Evolutionary conservation across 1,284 basidiomycete genomes (phyloP).

Genomic region (Pseudozyma tsukubaensis): DNA sequence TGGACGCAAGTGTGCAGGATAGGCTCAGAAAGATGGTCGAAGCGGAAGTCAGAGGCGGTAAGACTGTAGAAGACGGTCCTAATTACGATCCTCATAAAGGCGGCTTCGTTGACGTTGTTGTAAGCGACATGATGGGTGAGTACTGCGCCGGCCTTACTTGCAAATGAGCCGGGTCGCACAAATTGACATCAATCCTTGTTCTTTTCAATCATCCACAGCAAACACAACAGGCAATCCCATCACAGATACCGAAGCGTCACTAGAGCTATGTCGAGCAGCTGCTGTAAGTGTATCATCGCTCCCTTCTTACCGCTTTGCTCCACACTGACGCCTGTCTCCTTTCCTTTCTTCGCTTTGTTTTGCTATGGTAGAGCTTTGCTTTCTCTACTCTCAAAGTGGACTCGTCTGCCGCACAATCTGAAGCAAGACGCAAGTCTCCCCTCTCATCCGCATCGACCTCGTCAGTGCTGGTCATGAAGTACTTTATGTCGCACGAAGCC

Average conservation of each 20-base stretch:
- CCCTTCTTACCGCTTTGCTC: background rate
- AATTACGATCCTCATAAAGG: background rate
- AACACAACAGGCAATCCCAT: constrained; percentile 51
- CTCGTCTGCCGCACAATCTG: background rate
- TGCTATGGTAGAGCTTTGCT: constrained; percentile 23
- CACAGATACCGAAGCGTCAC: constrained; percentile 49
- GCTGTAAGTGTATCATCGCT: constrained; percentile 14
- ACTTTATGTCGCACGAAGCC: constrained; percentile 58
- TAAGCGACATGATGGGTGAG: constrained; percentile 66
- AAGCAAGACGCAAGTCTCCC: constrained; percentile 3
- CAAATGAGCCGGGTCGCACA: too few species aligned
- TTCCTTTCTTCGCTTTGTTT: background rate
- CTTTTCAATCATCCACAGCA: constrained; percentile 17
- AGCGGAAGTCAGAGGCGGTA: constrained; percentile 1
- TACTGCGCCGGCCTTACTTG: too few species aligned
- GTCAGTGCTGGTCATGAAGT: constrained; percentile 52
- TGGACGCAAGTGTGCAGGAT: constrained; percentile 24
- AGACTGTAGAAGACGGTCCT: background rate
- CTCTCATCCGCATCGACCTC: constrained; percentile 19
- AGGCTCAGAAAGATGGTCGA: constrained; percentile 22
- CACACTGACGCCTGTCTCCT: background rate
- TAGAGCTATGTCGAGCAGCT: constrained; percentile 43
- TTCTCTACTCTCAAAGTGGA: constrained; percentile 20
- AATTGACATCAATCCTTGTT: too few species aligned
- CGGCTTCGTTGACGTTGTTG: constrained; percentile 56